phyloP scores from a whole-genome alignment of 1,139 yeast species.

The Magnusiomyces suaveolens region DNA sequence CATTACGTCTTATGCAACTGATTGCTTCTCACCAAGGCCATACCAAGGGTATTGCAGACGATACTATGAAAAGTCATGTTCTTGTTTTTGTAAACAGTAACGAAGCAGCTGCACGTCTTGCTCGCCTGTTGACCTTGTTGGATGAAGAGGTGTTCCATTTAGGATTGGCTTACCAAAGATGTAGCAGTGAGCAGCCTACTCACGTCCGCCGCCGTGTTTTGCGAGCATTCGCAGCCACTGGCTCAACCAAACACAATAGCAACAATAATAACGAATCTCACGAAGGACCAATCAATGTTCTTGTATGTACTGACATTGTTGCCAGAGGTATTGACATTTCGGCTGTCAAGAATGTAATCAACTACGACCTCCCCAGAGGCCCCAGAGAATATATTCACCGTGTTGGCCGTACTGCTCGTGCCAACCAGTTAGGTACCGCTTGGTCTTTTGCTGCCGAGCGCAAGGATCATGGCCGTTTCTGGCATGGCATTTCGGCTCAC shows the following conservation, averaged over 20 bases:
- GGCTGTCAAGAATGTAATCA: slow-evolving; percentile 64
- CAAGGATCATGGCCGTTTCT: slow-evolving; percentile 65
- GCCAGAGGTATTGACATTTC: slow-evolving; percentile 88
- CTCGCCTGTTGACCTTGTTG: slow-evolving; percentile 49
- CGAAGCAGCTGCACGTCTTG: slow-evolving; percentile 70
- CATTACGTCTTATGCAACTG: slow-evolving; percentile 55
- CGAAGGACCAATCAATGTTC: slow-evolving; percentile 40
- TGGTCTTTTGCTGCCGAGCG: slow-evolving; percentile 60
- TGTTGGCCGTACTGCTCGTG: slow-evolving; percentile 95
- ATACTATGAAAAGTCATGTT: slow-evolving; percentile 27
- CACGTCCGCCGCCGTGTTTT: slow-evolving; percentile 35
- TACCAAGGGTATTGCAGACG: slow-evolving; percentile 24
- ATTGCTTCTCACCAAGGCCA: slow-evolving; percentile 3
- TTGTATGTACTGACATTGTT: slow-evolving; percentile 85
- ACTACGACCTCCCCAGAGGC: slow-evolving; percentile 84
- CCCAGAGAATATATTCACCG: slow-evolving; percentile 90
- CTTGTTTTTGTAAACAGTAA: slow-evolving; percentile 74
- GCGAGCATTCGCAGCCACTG: slow-evolving; percentile 40
- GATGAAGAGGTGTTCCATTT: slow-evolving; percentile 24
- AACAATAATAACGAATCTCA: neutral
- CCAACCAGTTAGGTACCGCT: slow-evolving; percentile 67
- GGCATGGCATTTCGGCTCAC: slow-evolving; percentile 18
- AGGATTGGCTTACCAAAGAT: slow-evolving; percentile 23
- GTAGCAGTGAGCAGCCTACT: slow-evolving; percentile 33
- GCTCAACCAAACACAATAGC: neutral